Evolutionary conservation across 2,329 filamentous ascomycete genomes (phyloP).

Genomic region (Exserohilum turcica): DNA sequence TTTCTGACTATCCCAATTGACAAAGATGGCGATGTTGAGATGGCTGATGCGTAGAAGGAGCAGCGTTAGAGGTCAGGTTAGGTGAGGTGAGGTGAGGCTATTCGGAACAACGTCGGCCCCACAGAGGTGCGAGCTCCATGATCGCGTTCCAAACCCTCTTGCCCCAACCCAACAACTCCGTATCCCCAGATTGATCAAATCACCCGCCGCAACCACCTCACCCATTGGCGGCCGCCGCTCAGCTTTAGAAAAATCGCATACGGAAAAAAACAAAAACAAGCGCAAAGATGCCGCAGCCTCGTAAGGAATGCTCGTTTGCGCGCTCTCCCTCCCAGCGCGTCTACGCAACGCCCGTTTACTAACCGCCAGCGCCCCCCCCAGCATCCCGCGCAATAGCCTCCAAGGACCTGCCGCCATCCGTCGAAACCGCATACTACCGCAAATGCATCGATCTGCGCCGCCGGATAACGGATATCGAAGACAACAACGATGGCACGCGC

Average conservation of each 20-base stretch:
- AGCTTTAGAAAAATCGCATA: background rate
- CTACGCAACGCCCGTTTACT: conserved; percentile 6
- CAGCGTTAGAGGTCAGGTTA: background rate
- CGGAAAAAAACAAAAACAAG: background rate
- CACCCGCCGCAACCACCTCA: background rate
- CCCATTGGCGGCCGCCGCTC: background rate
- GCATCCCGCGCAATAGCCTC: conserved; percentile 40
- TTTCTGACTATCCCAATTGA: too few species aligned
- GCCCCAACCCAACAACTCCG: conserved; percentile 9
- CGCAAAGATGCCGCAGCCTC: conserved; percentile 30
- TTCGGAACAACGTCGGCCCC: conserved; percentile 21
- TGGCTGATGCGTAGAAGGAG: too few species aligned
- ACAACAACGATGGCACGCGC: conserved; percentile 83
- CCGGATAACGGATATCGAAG: conserved; percentile 88
- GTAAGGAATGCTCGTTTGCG: conserved; percentile 13
- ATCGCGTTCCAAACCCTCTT: conserved; percentile 9
- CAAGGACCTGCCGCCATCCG: conserved; percentile 73
- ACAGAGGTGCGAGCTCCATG: conserved; percentile 22
- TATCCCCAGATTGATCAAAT: background rate
- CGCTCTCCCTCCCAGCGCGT: conserved; percentile 7
- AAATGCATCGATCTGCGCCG: conserved; percentile 96
- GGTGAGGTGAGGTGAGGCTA: conserved; percentile 7
- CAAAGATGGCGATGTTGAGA: too few species aligned
- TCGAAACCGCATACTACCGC: conserved; percentile 92
- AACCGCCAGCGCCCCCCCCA: conserved; percentile 18